These are phyloP conservation scores for Colletotrichum sp. DNA, from an alignment of 2,329 filamentous ascomycete species.

Conservation along the genomic window DNA sequence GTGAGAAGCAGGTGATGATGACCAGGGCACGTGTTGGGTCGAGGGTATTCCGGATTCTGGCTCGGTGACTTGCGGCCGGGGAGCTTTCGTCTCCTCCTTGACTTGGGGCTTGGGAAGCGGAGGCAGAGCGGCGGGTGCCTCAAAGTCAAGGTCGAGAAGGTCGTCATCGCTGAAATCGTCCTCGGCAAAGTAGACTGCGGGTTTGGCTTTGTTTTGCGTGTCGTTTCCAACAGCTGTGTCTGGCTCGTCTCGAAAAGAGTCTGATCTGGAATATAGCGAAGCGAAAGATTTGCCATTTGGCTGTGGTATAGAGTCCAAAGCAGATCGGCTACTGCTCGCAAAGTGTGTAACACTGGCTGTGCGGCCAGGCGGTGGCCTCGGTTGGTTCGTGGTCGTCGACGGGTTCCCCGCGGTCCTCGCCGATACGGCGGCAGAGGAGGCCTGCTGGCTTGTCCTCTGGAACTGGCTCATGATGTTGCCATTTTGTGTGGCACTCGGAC, in stretches of 20 bases:
- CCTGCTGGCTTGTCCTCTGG: conserved; percentile 42
- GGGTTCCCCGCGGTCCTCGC: conserved; percentile 37
- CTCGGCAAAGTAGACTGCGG: conserved; percentile 68
- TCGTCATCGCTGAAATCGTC: conserved; percentile 89
- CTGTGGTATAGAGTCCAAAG: background rate
- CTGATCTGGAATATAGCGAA: conserved; percentile 48
- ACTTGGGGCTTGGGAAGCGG: conserved; percentile 25
- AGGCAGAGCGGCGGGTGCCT: conserved; percentile 61
- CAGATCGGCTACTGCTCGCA: conserved; percentile 23
- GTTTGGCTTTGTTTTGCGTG: conserved; percentile 28
- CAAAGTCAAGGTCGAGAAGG: conserved; percentile 73
- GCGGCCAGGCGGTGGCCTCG: background rate
- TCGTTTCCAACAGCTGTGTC: conserved; percentile 17
- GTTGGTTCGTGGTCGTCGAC: conserved; percentile 10
- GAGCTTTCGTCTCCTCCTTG: conserved; percentile 29
- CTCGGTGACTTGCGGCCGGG: conserved; percentile 8
- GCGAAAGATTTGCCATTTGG: conserved; percentile 29
- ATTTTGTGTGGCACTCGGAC: conserved; percentile 46
- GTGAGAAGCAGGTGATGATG: conserved; percentile 65
- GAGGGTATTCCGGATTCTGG: background rate
- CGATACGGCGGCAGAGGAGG: conserved; percentile 39
- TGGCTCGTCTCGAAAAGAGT: conserved; percentile 53
- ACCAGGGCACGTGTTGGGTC: conserved; percentile 68
- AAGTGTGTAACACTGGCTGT: conserved; percentile 20
- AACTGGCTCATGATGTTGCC: conserved; percentile 57